phyloP scores from a whole-genome alignment of 768 basidiomycete species.

The Agaricus subrufescens region DNA sequence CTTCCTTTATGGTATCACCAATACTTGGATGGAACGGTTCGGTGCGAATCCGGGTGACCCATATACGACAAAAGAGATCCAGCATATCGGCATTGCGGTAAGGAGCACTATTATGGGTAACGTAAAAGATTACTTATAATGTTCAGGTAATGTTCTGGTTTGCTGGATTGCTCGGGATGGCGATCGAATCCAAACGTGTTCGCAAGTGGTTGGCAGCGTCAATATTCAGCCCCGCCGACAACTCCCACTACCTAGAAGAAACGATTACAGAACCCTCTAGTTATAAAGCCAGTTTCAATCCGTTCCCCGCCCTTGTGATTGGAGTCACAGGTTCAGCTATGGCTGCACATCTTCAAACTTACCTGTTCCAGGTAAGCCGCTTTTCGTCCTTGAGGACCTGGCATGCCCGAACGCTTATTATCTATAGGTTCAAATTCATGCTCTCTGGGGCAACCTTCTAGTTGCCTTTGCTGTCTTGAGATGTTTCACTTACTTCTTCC shows the following conservation, averaged over 20 bases:
- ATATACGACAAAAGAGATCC: slow-evolving; percentile 86
- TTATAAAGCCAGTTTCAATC: slow-evolving; percentile 79
- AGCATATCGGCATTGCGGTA: slow-evolving; percentile 92
- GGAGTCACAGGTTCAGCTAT: slow-evolving; percentile 93
- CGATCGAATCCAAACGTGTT: slow-evolving; percentile 74
- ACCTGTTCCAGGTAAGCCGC: slow-evolving; percentile 70
- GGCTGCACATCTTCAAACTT: slow-evolving; percentile 87
- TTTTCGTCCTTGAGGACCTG: background rate
- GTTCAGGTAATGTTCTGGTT: slow-evolving; percentile 88
- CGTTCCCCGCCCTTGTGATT: slow-evolving; percentile 89
- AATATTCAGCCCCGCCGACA: slow-evolving; percentile 28
- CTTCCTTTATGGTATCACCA: slow-evolving; percentile 84
- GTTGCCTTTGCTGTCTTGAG: slow-evolving; percentile 74
- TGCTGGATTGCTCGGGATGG: slow-evolving; percentile 87
- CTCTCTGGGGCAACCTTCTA: slow-evolving; percentile 87
- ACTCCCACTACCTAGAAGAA: slow-evolving; percentile 29
- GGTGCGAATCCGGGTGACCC: slow-evolving; percentile 78
- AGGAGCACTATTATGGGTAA: slow-evolving; percentile 13
- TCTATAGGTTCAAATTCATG: slow-evolving; percentile 77
- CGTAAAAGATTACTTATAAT: background rate
- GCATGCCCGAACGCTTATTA: background rate
- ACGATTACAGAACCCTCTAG: slow-evolving; percentile 62
- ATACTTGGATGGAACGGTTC: slow-evolving; percentile 97
- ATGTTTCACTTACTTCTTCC: slow-evolving; percentile 90
- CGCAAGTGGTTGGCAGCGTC: slow-evolving; percentile 71